Evolutionary conservation across 805 yeast species (phyloP).

Genomic region (Pichia kluyveri): DNA sequence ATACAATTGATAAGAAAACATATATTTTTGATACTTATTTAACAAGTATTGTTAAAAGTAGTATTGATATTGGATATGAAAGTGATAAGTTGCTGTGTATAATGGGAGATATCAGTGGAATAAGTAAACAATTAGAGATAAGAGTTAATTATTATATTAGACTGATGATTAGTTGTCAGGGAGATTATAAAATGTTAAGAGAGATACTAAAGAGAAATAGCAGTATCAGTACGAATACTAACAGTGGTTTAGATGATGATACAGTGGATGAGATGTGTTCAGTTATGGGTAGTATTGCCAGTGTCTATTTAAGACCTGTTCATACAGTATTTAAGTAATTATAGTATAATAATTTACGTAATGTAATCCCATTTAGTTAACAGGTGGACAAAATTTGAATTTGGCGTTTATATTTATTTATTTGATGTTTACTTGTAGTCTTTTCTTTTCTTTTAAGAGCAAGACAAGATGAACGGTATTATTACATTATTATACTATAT

Average conservation of each 20-base stretch:
- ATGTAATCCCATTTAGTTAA: too few species aligned
- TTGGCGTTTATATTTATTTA: too few species aligned
- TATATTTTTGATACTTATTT: constrained; percentile 3
- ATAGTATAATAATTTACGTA: too few species aligned
- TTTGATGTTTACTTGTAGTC: too few species aligned
- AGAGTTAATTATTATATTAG: neutral
- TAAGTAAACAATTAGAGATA: neutral
- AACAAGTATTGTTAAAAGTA: neutral
- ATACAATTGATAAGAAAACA: neutral
- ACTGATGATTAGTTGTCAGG: neutral
- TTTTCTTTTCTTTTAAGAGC: too few species aligned
- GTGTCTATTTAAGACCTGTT: constrained; percentile 3
- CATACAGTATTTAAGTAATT: neutral
- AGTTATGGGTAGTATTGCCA: constrained; percentile 2
- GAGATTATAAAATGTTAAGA: neutral
- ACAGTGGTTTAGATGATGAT: neutral
- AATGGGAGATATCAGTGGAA: neutral
- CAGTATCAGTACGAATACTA: neutral
- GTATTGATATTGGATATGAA: neutral
- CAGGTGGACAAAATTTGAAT: too few species aligned
- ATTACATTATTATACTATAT: neutral
- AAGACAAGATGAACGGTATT: too few species aligned
- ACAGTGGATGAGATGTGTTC: neutral
- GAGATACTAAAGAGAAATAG: too few species aligned
- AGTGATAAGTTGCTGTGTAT: neutral